phyloP scores from a whole-genome alignment of 495 filamentous ascomycete species.

The Tuber aestivum region DNA sequence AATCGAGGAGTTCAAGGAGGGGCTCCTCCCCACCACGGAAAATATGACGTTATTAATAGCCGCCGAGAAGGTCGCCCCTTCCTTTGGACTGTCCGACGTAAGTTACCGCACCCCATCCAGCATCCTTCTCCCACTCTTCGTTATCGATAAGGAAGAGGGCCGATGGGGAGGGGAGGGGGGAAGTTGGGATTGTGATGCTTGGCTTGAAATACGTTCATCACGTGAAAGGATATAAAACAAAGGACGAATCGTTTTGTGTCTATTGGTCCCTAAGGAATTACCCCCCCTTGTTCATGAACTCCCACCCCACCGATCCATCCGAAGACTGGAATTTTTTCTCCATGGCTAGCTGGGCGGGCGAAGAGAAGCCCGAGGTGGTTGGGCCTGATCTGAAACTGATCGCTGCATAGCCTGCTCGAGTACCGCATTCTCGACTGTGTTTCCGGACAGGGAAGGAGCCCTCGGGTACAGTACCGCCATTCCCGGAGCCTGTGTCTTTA shows the following conservation, averaged over 20 bases:
- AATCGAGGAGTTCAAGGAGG: not conserved
- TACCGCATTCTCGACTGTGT: not conserved
- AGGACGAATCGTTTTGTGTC: not conserved
- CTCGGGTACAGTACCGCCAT: not conserved
- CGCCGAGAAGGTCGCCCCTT: not conserved
- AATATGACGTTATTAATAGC: not conserved
- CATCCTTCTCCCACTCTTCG: not conserved
- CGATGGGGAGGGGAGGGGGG: not conserved
- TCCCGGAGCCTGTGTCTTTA: not conserved
- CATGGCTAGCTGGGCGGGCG: not conserved
- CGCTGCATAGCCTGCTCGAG: not conserved
- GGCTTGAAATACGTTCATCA: not conserved
- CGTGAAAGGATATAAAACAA: not conserved
- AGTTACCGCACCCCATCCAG: not conserved
- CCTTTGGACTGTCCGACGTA: not conserved
- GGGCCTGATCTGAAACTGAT: not conserved
- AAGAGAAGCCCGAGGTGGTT: not conserved
- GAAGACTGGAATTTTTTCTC: not conserved
- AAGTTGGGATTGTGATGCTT: constrained; percentile 5
- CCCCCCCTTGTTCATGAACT: not conserved
- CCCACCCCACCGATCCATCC: not conserved
- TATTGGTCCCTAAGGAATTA: not conserved
- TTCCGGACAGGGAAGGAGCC: not conserved
- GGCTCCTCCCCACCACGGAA: not conserved
- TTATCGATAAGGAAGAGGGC: not conserved